phyloP scores from a whole-genome alignment of 306 rosid genomes.

The Mucuna pruriens region DNA sequence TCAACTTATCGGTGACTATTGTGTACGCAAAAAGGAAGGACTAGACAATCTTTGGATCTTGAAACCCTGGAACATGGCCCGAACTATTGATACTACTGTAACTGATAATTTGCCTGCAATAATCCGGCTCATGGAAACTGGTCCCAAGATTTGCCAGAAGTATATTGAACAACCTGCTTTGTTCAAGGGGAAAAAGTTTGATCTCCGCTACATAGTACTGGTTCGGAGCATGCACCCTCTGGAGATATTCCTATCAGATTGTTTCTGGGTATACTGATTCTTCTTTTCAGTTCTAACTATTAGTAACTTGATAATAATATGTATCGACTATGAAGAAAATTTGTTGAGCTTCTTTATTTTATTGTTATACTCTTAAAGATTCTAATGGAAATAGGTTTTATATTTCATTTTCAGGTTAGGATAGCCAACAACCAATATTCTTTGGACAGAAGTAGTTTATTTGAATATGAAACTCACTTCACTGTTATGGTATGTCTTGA shows the following conservation, averaged over 20 bases:
- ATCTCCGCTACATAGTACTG: conserved; percentile 82
- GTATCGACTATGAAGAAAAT: not conserved
- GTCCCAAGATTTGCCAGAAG: conserved; percentile 97
- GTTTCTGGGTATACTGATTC: conserved; percentile 84
- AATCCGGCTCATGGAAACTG: conserved; percentile 94
- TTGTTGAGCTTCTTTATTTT: not conserved
- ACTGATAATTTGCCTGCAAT: conserved; percentile 79
- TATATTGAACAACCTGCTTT: conserved; percentile 89
- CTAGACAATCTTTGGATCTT: conserved; percentile 84
- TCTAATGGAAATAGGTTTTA: conserved; percentile 21
- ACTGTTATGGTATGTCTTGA: conserved; percentile 86
- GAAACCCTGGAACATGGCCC: conserved; percentile 99
- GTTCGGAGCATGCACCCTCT: conserved; percentile 84
- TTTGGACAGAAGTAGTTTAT: conserved; percentile 74
- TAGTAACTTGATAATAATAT: not conserved
- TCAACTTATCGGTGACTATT: conserved; percentile 87
- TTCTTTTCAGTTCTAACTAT: conserved; percentile 22
- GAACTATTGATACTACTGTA: conserved; percentile 92
- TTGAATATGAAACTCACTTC: conserved; percentile 97
- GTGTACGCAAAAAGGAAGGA: conserved; percentile 71
- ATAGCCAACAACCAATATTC: conserved; percentile 90
- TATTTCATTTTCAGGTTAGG: conserved; percentile 72
- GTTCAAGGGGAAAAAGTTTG: conserved; percentile 89
- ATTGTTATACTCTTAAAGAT: conserved; percentile 23
- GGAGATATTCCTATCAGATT: conserved; percentile 80